phyloP scores from a whole-genome alignment of 2,329 filamentous ascomycete species.

The Penicillium sp. region DNA sequence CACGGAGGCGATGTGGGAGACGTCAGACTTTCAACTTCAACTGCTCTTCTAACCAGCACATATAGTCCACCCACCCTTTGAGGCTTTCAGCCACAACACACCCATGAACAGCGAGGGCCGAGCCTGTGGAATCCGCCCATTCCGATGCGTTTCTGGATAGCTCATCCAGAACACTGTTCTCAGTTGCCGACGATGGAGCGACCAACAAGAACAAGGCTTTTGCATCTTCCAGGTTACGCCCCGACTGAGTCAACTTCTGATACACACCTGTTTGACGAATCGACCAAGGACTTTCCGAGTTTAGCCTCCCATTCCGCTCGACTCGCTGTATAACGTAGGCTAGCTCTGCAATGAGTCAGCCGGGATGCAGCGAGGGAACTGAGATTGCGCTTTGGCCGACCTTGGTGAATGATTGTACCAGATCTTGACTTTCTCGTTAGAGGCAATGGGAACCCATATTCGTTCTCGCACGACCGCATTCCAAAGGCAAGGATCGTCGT shows the following conservation, averaged over 20 bases:
- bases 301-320: conserved; percentile 15
- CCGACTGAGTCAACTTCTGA: conserved; percentile 16
- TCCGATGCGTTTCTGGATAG: neutral
- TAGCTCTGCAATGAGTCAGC: conserved; percentile 10
- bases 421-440: conserved; percentile 10
- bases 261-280: conserved; percentile 25
- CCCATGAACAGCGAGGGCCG: conserved; percentile 15
- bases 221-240: neutral
- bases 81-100: conserved; percentile 17
- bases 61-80: conserved; percentile 22
- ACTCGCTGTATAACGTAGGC: conserved; percentile 23
- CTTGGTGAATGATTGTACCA: neutral
- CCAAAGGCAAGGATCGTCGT: conserved; percentile 19
- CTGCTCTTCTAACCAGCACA: conserved; percentile 21
- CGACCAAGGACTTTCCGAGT: conserved; percentile 18
- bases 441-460: conserved; percentile 20
- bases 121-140: neutral
- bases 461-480: conserved; percentile 17
- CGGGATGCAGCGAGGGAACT: neutral
- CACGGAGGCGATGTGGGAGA: neutral
- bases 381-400: neutral
- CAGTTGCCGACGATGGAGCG: conserved; percentile 11
- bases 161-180: neutral
- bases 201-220: conserved; percentile 15
- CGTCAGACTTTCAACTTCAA: conserved; percentile 15